Conservation (phyloP, 257 asterid genomes). For the Nyctanthes arbortristis region DNA sequence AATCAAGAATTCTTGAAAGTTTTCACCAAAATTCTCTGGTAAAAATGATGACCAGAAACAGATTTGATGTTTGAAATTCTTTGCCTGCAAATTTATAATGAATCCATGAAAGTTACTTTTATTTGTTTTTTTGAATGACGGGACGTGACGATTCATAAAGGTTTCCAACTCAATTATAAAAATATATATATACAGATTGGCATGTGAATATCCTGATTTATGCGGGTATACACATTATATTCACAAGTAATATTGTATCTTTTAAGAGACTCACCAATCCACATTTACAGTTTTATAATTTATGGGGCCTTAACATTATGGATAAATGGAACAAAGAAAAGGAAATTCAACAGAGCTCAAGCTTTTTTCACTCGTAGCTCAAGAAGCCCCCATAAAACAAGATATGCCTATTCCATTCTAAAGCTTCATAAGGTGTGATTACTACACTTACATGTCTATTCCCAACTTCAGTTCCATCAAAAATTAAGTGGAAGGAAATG, state of each 20-base stretch:
- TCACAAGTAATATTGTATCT: no score
- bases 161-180: background rate
- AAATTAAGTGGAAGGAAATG: background rate
- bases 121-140: no score
- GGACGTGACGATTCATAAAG: no score
- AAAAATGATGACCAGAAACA: no score
- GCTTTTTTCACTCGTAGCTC: background rate
- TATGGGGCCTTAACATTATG: background rate
- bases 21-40: no score
- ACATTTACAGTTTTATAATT: background rate
- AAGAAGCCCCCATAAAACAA: background rate
- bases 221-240: no score
- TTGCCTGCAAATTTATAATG: background rate
- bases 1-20: no score
- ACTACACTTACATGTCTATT: background rate
- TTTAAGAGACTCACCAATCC: background rate
- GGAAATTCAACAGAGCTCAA: background rate
- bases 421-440: background rate
- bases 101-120: background rate
- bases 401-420: background rate
- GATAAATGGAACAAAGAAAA: background rate
- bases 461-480: background rate
- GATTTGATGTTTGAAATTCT: background rate
- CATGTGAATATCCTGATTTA: no score
- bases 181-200: background rate